Percentiles rank a stretch among this genome's conserved stretches.
These are phyloP conservation scores for Ophiocordyceps sinensis DNA, from an alignment of 2,329 filamentous ascomycete genomes.

Conservation along the genomic window DNA sequence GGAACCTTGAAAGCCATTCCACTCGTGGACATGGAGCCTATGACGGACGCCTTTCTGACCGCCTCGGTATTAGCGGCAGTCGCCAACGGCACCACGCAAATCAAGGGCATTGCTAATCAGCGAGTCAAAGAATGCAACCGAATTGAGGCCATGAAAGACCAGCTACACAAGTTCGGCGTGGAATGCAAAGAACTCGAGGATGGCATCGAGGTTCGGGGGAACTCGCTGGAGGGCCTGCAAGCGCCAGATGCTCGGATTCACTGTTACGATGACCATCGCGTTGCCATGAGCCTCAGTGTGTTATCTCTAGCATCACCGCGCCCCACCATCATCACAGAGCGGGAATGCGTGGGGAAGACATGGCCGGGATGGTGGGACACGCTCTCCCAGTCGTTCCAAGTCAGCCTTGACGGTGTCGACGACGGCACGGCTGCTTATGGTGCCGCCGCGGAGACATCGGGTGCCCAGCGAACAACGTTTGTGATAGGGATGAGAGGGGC, in stretches of 20 bases:
- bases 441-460: slow-evolving; percentile 1
- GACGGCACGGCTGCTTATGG: slow-evolving; percentile 10
- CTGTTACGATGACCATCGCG: slow-evolving; percentile 95
- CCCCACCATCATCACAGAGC: slow-evolving; percentile 68
- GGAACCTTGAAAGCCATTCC: slow-evolving; percentile 62
- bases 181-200: slow-evolving; percentile 78
- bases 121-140: slow-evolving; percentile 97
- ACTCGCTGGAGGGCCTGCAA: slow-evolving; percentile 28
- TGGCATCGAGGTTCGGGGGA: slow-evolving; percentile 64
- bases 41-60: slow-evolving; percentile 97
- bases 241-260: slow-evolving; percentile 55
- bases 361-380: slow-evolving; percentile 99
- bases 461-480: slow-evolving; percentile 56
- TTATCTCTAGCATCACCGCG: slow-evolving; percentile 57
- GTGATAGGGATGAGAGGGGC: slow-evolving; percentile 96
- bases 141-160: slow-evolving; percentile 87
- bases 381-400: slow-evolving; percentile 63
- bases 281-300: slow-evolving; percentile 97
- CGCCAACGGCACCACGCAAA: slow-evolving; percentile 67
- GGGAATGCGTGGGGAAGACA: slow-evolving; percentile 90
- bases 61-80: slow-evolving; percentile 88
- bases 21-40: slow-evolving; percentile 94
- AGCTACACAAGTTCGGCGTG: slow-evolving; percentile 88
- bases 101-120: slow-evolving; percentile 92
- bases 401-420: slow-evolving; percentile 63